phyloP scores from a whole-genome alignment of 352 stramenopile genomes.

The Pythium brachiatum region DNA sequence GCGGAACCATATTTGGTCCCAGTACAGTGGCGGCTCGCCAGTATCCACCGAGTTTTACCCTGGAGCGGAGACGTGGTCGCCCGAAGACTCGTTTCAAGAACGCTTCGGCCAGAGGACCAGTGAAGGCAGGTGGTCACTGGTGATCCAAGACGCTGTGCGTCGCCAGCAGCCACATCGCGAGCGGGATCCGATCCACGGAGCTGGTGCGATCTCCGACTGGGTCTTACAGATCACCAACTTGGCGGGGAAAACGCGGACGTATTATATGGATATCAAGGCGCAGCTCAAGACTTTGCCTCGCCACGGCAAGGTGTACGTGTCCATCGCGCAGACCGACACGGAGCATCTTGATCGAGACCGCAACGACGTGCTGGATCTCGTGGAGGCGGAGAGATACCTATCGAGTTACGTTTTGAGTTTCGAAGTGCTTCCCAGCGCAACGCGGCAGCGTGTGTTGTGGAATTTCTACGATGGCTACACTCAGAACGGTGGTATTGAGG shows the following conservation, averaged over 20 bases:
- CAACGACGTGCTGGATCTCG: constrained; percentile 52
- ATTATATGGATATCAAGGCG: constrained; percentile 70
- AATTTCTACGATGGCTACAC: constrained; percentile 52
- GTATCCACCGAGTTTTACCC: constrained; percentile 48
- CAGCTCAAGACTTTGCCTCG: constrained; percentile 62
- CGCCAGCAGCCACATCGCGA: constrained; percentile 1
- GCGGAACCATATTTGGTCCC: constrained; percentile 48
- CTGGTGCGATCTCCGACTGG: constrained; percentile 74
- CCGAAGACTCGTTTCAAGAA: constrained; percentile 58
- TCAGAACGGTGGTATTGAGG: constrained; percentile 38
- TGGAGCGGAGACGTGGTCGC: constrained; percentile 47
- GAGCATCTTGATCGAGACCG: constrained; percentile 65
- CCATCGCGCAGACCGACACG: constrained; percentile 47
- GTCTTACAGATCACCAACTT: constrained; percentile 61
- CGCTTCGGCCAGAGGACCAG: constrained; percentile 45
- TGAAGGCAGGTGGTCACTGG: constrained; percentile 60
- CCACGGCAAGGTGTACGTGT: constrained; percentile 62
- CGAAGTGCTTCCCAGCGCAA: constrained; percentile 32
- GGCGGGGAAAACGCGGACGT: constrained; percentile 43
- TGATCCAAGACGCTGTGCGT: constrained; percentile 38
- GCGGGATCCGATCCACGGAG: constrained; percentile 23
- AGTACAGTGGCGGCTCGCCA: constrained; percentile 54
- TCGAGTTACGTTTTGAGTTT: constrained; percentile 52
- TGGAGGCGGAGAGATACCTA: constrained; percentile 55
- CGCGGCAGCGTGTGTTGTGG: constrained; percentile 40